Evolutionary conservation across 352 stramenopile genomes (phyloP).

Genomic region (Globisporangium uncinulatum): DNA sequence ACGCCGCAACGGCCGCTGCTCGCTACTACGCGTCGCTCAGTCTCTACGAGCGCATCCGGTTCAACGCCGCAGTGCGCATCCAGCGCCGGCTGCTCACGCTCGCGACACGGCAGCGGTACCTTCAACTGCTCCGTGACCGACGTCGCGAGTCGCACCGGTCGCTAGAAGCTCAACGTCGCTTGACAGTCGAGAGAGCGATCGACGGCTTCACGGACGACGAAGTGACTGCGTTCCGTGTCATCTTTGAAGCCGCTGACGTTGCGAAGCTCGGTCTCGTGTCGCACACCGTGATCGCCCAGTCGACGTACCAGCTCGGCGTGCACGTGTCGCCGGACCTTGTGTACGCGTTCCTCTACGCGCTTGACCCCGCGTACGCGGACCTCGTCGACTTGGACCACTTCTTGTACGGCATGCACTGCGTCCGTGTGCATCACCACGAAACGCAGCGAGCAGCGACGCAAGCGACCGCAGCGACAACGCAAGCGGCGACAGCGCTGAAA

Average conservation of each 20-base stretch:
- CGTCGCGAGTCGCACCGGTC: slow-evolving; percentile 38
- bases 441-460: slow-evolving; percentile 21
- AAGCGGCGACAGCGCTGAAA: slow-evolving; percentile 6
- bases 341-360: slow-evolving; percentile 32
- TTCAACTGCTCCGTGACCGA: slow-evolving; percentile 33
- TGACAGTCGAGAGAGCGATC: slow-evolving; percentile 44
- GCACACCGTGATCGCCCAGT: slow-evolving; percentile 57
- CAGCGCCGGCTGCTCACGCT: slow-evolving; percentile 55
- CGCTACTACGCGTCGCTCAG: slow-evolving; percentile 44
- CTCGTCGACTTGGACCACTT: slow-evolving; percentile 82
- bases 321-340: slow-evolving; percentile 42
- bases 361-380: slow-evolving; percentile 68
- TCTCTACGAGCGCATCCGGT: slow-evolving; percentile 68
- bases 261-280: slow-evolving; percentile 64
- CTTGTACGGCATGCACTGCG: slow-evolving; percentile 76
- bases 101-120: slow-evolving; percentile 44
- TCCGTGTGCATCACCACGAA: slow-evolving; percentile 56
- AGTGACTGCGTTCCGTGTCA: slow-evolving; percentile 48
- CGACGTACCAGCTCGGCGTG: slow-evolving; percentile 69
- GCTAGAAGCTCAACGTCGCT: slow-evolving; percentile 28
- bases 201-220: slow-evolving; percentile 62
- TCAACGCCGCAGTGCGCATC: slow-evolving; percentile 57
- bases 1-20: slow-evolving; percentile 17
- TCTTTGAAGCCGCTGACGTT: slow-evolving; percentile 58
- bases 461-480: neutral